Evolutionary conservation across 345 rosid species (phyloP).

Genomic region (Syzygium grande): DNA sequence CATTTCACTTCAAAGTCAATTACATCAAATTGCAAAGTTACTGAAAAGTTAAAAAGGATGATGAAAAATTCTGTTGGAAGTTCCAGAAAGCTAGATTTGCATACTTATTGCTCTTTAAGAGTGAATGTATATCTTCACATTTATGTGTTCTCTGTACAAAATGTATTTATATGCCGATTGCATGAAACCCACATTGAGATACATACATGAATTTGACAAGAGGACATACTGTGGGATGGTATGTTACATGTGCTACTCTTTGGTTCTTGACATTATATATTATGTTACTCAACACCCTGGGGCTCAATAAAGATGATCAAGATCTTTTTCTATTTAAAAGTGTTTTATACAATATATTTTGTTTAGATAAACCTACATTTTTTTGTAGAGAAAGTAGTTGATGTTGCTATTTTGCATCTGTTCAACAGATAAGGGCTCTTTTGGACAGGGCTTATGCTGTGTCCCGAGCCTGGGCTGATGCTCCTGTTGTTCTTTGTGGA

Average conservation of each 20-base stretch:
- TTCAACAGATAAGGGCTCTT: constrained; percentile 64
- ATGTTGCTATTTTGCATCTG: constrained; percentile 4
- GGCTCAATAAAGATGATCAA: background rate
- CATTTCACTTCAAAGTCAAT: background rate
- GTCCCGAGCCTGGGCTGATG: constrained; percentile 73
- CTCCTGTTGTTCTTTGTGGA: constrained; percentile 91
- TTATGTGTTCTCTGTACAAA: background rate
- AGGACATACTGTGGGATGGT: background rate
- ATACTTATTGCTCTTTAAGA: background rate
- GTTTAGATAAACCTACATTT: background rate
- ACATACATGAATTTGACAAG: background rate
- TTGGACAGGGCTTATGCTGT: constrained; percentile 67
- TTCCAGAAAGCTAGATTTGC: background rate
- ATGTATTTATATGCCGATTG: background rate
- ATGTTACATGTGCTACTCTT: background rate
- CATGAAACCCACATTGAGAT: background rate
- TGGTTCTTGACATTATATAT: background rate
- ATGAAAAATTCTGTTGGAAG: background rate
- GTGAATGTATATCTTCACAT: background rate
- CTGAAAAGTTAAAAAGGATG: background rate
- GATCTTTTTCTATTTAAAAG: background rate
- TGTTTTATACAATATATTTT: background rate
- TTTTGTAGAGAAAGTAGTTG: background rate
- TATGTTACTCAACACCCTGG: background rate
- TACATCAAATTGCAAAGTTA: background rate